Evolutionary conservation across 1,139 yeast genomes (phyloP), one percentile per base, ranked within the genome.

Genomic region (Hyphopichia wangnamkhiaoensis): DNA sequence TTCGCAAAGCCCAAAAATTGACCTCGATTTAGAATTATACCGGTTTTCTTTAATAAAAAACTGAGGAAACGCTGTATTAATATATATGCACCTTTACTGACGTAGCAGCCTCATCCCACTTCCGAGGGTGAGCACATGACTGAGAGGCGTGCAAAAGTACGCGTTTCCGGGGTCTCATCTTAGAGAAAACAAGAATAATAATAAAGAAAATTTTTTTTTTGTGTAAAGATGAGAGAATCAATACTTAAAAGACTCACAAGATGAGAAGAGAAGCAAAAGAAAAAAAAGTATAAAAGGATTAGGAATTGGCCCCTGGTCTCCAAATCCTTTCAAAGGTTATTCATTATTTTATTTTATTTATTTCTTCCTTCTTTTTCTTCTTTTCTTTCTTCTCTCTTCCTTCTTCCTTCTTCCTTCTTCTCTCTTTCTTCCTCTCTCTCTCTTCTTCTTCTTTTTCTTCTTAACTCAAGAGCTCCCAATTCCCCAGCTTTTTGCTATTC

Each of bases 381-480:
- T 23, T 20, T 33, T 30, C 17, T 18, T 25, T 23, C 25, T 25
- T 15, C 14, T 23, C 15, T 31, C 27, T 19, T 13, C 14, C 27
- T 31, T 17, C 20, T 21, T 25, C 20, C 27, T 33, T 38, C 33
- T 38, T 33, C 40, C 43, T 34, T 47, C 38, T 44, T 51, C 48
- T 50, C 49, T 44, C 46, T 25, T 14, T 32, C 26, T 31, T 18
- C 15, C 25, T 33, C 35, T 23, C 28, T 33, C 35, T 33, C 15
- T 18, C 21, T 29, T 16, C 24, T 30, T 36, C 31, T 36, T 33
- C 39, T 40, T 31, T 46, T 38, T 44, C 49, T 47, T 49, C 48
- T 44, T 16, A 33, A 24, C 59, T 55, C 56, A 58, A 56, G 59
- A 49, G 49, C 53, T 50, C 47, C 48, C 58, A 48, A 47, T 47